These are phyloP conservation scores for Polytrichum formosum DNA, from an alignment of 225 moss, liverwort and hornwort species.

Conservation along the genomic window DNA sequence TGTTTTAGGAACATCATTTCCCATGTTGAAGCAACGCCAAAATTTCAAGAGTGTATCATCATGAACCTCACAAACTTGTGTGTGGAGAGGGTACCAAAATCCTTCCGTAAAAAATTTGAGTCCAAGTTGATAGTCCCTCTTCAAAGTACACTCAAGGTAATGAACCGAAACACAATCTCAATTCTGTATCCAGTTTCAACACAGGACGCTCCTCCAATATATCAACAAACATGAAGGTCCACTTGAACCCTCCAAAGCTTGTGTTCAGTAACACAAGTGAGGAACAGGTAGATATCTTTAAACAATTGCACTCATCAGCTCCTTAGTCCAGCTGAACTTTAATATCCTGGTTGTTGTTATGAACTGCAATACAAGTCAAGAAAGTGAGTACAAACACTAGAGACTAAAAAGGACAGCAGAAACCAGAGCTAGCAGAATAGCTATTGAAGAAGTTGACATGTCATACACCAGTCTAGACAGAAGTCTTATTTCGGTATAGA, in stretches of 20 bases:
- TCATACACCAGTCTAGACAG: too few species aligned
- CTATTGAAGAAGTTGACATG: too few species aligned
- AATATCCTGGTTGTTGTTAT: too few species aligned
- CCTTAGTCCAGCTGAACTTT: too few species aligned
- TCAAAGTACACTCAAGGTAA: too few species aligned
- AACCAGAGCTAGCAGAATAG: too few species aligned
- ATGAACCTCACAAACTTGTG: background rate
- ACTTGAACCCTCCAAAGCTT: too few species aligned
- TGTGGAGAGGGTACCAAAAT: background rate
- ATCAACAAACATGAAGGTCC: too few species aligned
- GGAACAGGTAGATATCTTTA: too few species aligned
- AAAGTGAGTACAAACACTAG: constrained; percentile 1
- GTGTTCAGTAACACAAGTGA: too few species aligned
- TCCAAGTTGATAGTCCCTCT: background rate
- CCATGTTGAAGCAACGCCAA: background rate
- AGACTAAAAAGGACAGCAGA: background rate
- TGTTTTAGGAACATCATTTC: background rate
- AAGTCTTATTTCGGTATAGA: too few species aligned
- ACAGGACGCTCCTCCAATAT: background rate
- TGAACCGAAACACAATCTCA: background rate
- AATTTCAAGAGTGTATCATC: background rate
- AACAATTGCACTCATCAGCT: too few species aligned
- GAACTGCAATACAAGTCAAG: background rate
- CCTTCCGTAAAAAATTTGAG: background rate
- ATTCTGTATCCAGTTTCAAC: background rate